Evolutionary conservation across 768 basidiomycete species (phyloP).

Genomic region (Lactifluus rugatus): DNA sequence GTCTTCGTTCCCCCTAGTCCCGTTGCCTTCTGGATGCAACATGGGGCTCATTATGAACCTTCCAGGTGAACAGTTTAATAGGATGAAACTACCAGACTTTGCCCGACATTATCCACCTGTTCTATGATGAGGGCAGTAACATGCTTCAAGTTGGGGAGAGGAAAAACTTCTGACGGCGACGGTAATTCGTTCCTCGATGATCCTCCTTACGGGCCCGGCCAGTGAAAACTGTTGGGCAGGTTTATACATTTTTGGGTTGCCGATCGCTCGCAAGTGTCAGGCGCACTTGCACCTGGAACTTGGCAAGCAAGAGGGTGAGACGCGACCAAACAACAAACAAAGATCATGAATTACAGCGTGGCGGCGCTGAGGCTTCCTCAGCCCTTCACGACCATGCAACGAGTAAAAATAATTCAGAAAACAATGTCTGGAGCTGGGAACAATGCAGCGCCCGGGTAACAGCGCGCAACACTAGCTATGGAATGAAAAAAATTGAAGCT

Average conservation of each 20-base stretch:
- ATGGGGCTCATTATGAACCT: constrained; percentile 2
- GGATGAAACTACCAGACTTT: not conserved
- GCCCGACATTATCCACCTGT: not conserved
- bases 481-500: constrained; percentile 11
- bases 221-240: constrained; percentile 10
- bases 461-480: not conserved
- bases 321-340: constrained; percentile 1
- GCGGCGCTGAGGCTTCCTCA: constrained; percentile 5
- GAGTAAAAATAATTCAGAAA: not conserved
- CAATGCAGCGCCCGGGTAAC: constrained; percentile 1
- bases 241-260: constrained; percentile 20
- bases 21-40: not conserved
- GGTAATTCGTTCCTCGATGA: constrained; percentile 14
- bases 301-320: constrained; percentile 8
- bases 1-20: constrained; percentile 4
- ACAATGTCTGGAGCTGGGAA: not conserved
- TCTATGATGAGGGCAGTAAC: not conserved
- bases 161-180: constrained; percentile 9
- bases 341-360: not conserved
- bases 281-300: constrained; percentile 15
- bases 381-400: constrained; percentile 8
- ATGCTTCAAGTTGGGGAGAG: not conserved
- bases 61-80: not conserved
- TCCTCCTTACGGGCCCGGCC: constrained; percentile 9
- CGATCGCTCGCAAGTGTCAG: constrained; percentile 18